Evolutionary conservation across 768 basidiomycete species (phyloP), one percentile per base, ranked within the genome.

Genomic region (Pisolithus microcarpus): DNA sequence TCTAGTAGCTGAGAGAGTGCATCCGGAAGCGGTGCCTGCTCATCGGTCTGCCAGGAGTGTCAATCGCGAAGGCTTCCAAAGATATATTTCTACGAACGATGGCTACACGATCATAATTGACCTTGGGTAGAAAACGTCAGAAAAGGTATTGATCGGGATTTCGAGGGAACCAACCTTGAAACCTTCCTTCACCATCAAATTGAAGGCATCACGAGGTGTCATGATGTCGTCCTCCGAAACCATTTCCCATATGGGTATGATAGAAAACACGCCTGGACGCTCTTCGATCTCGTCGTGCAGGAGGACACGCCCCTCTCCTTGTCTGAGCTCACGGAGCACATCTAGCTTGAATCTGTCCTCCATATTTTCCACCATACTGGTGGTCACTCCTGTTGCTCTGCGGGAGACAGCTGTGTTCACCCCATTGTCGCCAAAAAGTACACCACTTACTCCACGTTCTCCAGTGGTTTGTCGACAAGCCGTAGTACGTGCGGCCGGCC

Each of bases 201-300:
- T 70, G 60, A 89, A 90, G 1, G 87, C 87, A 52, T 91, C 89
- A 57, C 85, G 70, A 3, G 92, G 90, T 0, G 92, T 95, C 76
- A 93, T 79, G 54, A 94, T 89, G 42, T 94, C 91, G 23, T 75
- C 75, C 52, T 87, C 84, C 1, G 77, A 72, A 3, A 95, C 84
- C 2, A 80, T 82, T 68, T 97, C 94, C 95, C 94, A 99, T 44
- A 93, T 82, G 1, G 96, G 94, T 36, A 96, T 85, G 56, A 99
- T 88, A 9, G 85, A 78, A 67, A 92, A 98, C 0, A 81, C 76
- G 2, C 94, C 94, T 1, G 93, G 89, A 37, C 87, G 78, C 49
- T 95, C 93, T 65, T 96, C 94, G 7, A 96, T 81, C 69, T 99
- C 95, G 59, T 98, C 95, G 56, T 98, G 96, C 2, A 98, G 77